Evolutionary conservation across 2,329 filamentous ascomycete genomes (phyloP).

Genomic region (Trichoderma sp.): DNA sequence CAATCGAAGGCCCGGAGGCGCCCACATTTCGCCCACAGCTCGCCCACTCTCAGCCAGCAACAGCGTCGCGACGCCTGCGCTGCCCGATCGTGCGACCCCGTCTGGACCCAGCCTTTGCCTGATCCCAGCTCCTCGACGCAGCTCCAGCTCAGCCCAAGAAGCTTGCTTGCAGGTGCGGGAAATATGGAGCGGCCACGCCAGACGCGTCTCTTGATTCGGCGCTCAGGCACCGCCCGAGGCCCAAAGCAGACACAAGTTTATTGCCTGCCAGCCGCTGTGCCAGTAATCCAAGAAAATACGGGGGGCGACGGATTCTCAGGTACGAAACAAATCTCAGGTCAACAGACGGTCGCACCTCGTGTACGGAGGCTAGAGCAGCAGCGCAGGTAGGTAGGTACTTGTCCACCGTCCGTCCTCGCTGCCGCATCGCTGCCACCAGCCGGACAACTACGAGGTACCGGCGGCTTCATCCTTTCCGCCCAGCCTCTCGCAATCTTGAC

Average conservation of each 20-base stretch:
- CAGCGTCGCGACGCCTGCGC: slow-evolving; percentile 15
- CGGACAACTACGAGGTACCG: slow-evolving; percentile 7
- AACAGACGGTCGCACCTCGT: not conserved
- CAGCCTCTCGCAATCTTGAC: slow-evolving; percentile 18
- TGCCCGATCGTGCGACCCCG: slow-evolving; percentile 23
- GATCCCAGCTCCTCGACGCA: slow-evolving; percentile 10
- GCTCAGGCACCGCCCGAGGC: not conserved
- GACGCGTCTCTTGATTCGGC: slow-evolving; percentile 18
- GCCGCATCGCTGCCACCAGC: slow-evolving; percentile 1
- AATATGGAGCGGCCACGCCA: slow-evolving; percentile 14
- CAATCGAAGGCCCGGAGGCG: slow-evolving; percentile 19
- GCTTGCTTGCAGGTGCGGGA: slow-evolving; percentile 24
- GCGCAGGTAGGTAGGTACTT: not conserved
- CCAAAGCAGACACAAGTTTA: slow-evolving; percentile 21
- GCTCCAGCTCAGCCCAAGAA: slow-evolving; percentile 22
- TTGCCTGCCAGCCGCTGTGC: slow-evolving; percentile 1
- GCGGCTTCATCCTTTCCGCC: slow-evolving; percentile 19
- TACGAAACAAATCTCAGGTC: slow-evolving; percentile 12
- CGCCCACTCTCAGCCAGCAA: slow-evolving; percentile 22
- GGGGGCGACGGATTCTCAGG: slow-evolving; percentile 13
- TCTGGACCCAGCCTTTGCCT: slow-evolving; percentile 16
- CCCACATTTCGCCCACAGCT: slow-evolving; percentile 20
- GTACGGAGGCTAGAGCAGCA: not conserved
- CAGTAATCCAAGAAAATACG: slow-evolving; percentile 11
- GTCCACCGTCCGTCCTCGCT: not conserved